Evolutionary conservation across 768 basidiomycete species (phyloP), one percentile per base, ranked within the genome.

Genomic region (Pulveroboletus frians): DNA sequence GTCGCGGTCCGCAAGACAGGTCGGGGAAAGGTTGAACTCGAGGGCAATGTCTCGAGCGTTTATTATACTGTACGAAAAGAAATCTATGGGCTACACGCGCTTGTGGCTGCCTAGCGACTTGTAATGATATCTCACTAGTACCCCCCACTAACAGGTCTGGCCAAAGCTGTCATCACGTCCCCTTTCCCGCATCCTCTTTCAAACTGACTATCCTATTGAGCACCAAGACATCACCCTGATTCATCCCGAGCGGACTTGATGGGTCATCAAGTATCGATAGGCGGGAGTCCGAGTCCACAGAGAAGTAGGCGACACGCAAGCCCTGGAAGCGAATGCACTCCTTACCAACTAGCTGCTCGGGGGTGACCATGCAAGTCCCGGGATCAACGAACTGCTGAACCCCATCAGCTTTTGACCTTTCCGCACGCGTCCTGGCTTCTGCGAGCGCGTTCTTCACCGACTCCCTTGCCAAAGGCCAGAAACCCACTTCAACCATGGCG

Each of bases 281-380:
- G 31, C 77, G 74, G 32, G 92, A 73, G 60, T 97, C 94, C 67
- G 84, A 86, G 66, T 99, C 96, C 23, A 98, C 73, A 17, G 90
- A 80, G 62, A 99, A 98, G 73, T 97, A 99, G 3, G 87, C 96
- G 40, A 97, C 84, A 9, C 96, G 83, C 62, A 97, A 75, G 8
- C 93, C 96, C 70, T 99, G 96, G 83, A 99, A 98, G 34, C 96
- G 79, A 47, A 98, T 79, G 63, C 86, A 90, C 68, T 98, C 96
- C 66, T 87, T 87, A 23, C 88, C 95, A 39, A 90, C 79, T 35
- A 95, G 75, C 66, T 91, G 88, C 47, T 83, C 85, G 4, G 66
- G 62, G 6, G 84, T 88, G 18, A 85, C 83, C 42, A 79, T 76
- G 1, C 89, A 92, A 23, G 82, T 88, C 47, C 76, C 78, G 31